These are phyloP conservation scores for Ustilaginoidea virens DNA, from an alignment of 2,329 filamentous ascomycete species.

Conservation along the genomic window DNA sequence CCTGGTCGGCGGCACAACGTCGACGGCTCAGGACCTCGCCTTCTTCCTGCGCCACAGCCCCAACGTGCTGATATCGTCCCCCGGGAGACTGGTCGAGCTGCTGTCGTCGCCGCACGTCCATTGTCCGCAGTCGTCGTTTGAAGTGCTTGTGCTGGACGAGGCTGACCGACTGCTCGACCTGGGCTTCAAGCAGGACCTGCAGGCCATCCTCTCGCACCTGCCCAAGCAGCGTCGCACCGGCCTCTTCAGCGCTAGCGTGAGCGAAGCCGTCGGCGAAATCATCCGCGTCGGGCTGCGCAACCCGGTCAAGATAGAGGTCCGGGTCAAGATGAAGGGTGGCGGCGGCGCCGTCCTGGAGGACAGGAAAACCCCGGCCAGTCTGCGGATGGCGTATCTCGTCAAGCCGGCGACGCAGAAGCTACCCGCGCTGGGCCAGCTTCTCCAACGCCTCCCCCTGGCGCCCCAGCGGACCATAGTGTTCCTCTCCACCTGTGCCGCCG, in stretches of 20 bases:
- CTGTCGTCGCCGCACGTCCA: conserved; percentile 77
- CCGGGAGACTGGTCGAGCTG: conserved; percentile 77
- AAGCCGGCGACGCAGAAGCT: conserved; percentile 68
- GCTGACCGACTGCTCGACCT: conserved; percentile 85
- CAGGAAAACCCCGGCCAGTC: conserved; percentile 73
- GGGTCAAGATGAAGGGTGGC: conserved; percentile 62
- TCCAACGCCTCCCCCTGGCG: conserved; percentile 51
- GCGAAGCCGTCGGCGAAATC: conserved; percentile 84
- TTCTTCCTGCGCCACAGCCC: conserved; percentile 71
- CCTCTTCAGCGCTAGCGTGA: conserved; percentile 90
- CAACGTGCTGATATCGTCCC: conserved; percentile 81
- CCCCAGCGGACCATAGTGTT: conserved; percentile 85
- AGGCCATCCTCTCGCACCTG: conserved; percentile 66
- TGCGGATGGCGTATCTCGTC: conserved; percentile 80
- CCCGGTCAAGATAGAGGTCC: conserved; percentile 87
- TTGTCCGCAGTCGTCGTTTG: conserved; percentile 76
- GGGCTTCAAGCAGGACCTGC: conserved; percentile 83
- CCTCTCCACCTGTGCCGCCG: conserved; percentile 81
- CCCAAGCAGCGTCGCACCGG: conserved; percentile 91
- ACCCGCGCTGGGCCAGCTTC: conserved; percentile 53
- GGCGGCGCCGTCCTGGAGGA: conserved; percentile 57
- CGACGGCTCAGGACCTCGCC: conserved; percentile 74
- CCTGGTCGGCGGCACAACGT: conserved; percentile 65
- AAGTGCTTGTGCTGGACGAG: conserved; percentile 85
- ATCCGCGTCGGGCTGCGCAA: conserved; percentile 85